These are phyloP conservation scores for button mushroom (Agaricus bisporus) DNA, from an alignment of 768 basidiomycete genomes.

Conservation along the genomic window DNA sequence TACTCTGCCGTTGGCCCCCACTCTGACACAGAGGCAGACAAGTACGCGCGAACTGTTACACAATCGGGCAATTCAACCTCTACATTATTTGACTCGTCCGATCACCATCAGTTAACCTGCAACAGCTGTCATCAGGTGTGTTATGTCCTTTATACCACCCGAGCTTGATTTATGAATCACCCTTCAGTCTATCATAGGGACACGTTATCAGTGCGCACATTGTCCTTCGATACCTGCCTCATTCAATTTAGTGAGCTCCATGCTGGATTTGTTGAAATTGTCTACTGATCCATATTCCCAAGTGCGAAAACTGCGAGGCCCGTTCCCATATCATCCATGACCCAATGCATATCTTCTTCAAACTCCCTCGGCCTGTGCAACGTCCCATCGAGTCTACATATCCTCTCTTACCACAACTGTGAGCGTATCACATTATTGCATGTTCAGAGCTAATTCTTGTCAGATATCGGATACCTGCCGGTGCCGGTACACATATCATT, in stretches of 20 bases:
- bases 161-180: not conserved
- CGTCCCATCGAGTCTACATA: conserved; percentile 39
- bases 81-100: conserved; percentile 24
- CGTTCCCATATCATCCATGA: conserved; percentile 78
- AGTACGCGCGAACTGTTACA: conserved; percentile 65
- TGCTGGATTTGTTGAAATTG: not conserved
- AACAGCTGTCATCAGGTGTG: conserved; percentile 55
- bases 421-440: conserved; percentile 17
- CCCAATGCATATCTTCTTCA: conserved; percentile 84
- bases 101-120: conserved; percentile 58
- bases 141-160: not conserved
- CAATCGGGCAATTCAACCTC: conserved; percentile 35
- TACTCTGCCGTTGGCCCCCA: conserved; percentile 39
- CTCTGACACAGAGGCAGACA: conserved; percentile 53
- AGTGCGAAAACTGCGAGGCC: conserved; percentile 81
- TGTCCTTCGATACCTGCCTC: conserved; percentile 70
- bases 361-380: conserved; percentile 75
- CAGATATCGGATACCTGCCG: conserved; percentile 63
- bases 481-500: conserved; percentile 37
- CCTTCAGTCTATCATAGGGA: conserved; percentile 63
- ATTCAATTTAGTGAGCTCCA: conserved; percentile 64
- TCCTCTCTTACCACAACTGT: conserved; percentile 71
- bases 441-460: conserved; percentile 10
- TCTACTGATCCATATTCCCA: not conserved
- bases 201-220: conserved; percentile 85